Percentiles rank a stretch among this genome's conserved stretches.
phyloP scores from a whole-genome alignment of 768 basidiomycete genomes.

The Megacollybia marginata region DNA sequence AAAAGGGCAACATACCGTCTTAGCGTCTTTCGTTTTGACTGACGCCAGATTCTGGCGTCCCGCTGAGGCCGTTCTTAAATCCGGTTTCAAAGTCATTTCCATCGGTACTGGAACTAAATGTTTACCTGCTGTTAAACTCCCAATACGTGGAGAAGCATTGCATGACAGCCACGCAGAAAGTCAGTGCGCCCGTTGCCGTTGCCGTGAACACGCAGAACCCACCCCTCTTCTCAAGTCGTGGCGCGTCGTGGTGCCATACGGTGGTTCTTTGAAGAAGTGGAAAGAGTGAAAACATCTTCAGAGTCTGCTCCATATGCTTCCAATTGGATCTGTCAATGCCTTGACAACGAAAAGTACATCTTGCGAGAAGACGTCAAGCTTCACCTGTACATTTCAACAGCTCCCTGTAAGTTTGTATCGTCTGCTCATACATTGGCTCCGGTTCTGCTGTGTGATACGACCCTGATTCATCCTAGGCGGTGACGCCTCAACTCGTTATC shows the following conservation, averaged over 20 bases:
- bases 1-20: constrained; percentile 51
- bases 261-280: constrained; percentile 75
- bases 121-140: constrained; percentile 55
- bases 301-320: constrained; percentile 24
- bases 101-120: constrained; percentile 84
- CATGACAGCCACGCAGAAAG: constrained; percentile 90
- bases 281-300: constrained; percentile 20
- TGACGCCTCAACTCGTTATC: constrained; percentile 77
- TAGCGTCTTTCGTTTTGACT: constrained; percentile 48
- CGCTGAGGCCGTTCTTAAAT: not conserved
- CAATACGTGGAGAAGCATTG: constrained; percentile 65
- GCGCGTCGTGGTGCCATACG: constrained; percentile 71
- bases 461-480: constrained; percentile 48
- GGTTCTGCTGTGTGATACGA: not conserved
- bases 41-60: not conserved
- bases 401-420: constrained; percentile 35
- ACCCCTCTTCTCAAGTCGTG: constrained; percentile 30
- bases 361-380: constrained; percentile 43
- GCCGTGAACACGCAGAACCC: too few relatives aligned
- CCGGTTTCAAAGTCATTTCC: constrained; percentile 48
- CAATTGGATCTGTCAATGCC: constrained; percentile 36
- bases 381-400: constrained; percentile 64
- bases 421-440: not conserved
- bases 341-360: constrained; percentile 30
- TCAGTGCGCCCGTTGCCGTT: too few relatives aligned